Evolutionary conservation across 176 grass and related monocot species (phyloP).

Genomic region (Tuctoria greenei): DNA sequence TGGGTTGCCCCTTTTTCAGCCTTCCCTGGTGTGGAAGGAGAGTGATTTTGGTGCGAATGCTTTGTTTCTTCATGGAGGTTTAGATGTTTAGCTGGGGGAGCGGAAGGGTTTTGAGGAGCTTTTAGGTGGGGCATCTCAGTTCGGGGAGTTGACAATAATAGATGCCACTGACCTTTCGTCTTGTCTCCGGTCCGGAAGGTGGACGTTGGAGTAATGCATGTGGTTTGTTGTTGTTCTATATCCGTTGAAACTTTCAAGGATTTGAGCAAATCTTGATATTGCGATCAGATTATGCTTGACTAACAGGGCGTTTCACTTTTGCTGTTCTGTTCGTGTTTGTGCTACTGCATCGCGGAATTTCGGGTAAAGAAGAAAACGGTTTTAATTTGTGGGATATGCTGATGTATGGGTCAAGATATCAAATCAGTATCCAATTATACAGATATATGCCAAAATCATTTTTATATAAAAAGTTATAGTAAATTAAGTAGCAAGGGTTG

Average conservation of each 20-base stretch:
- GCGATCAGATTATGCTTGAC: neutral
- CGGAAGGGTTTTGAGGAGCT: conserved; percentile 5
- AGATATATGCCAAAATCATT: neutral
- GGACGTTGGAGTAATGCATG: neutral
- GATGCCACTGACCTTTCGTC: neutral
- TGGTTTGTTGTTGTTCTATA: neutral
- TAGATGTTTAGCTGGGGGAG: neutral
- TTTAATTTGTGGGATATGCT: neutral
- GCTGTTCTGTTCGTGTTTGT: neutral
- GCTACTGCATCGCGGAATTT: conserved; percentile 2
- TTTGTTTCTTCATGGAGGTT: neutral
- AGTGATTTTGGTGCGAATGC: neutral
- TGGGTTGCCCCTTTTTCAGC: neutral
- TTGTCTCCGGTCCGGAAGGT: neutral
- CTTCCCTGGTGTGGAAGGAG: neutral
- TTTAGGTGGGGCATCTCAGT: neutral
- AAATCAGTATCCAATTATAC: too few species aligned
- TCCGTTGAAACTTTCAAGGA: neutral
- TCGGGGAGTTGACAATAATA: conserved; percentile 1
- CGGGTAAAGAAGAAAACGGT: neutral
- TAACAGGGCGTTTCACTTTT: conserved; percentile 2
- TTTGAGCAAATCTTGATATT: neutral
- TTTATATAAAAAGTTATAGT: neutral
- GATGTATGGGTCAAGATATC: neutral
- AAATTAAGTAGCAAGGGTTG: neutral